phyloP scores from a whole-genome alignment of 306 rosid genomes.

The Vicia villosa region DNA sequence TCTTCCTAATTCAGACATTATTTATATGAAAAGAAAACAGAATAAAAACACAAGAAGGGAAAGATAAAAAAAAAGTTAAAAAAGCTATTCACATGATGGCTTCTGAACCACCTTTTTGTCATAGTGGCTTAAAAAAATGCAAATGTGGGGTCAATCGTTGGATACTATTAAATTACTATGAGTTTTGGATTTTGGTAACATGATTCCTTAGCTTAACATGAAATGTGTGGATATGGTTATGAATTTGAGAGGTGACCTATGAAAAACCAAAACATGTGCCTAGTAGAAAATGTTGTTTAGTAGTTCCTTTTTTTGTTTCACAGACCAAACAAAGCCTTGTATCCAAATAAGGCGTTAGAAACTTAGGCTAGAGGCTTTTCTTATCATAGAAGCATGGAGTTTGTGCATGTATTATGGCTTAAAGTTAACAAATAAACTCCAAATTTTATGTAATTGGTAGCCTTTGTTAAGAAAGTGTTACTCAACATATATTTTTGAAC shows the following conservation, averaged over 20 bases:
- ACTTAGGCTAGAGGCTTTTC: slow-evolving; percentile 16
- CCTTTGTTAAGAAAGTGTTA: not conserved
- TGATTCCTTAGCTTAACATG: slow-evolving; percentile 29
- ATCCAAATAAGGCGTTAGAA: not conserved
- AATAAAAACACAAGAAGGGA: slow-evolving; percentile 12
- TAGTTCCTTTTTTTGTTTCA: slow-evolving; percentile 14
- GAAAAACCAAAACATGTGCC: slow-evolving; percentile 38
- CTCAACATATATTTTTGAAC: not conserved
- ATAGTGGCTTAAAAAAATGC: slow-evolving; percentile 27
- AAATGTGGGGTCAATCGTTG: slow-evolving; percentile 40
- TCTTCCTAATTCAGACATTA: slow-evolving; percentile 38
- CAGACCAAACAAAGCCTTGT: not conserved
- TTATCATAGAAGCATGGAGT: slow-evolving; percentile 15
- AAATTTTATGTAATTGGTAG: slow-evolving; percentile 3
- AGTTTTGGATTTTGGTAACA: slow-evolving; percentile 36
- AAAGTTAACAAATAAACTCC: slow-evolving; percentile 19
- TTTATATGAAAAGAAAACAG: slow-evolving; percentile 41
- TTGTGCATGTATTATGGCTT: not conserved
- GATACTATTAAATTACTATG: slow-evolving; percentile 20
- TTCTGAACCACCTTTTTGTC: slow-evolving; percentile 50
- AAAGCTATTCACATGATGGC: slow-evolving; percentile 43
- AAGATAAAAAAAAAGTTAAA: not conserved
- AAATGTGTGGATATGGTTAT: slow-evolving; percentile 38
- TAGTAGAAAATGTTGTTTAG: slow-evolving; percentile 25
- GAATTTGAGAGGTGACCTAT: slow-evolving; percentile 19